phyloP scores from a whole-genome alignment of 768 basidiomycete species.

The Naematelia aurantialba region DNA sequence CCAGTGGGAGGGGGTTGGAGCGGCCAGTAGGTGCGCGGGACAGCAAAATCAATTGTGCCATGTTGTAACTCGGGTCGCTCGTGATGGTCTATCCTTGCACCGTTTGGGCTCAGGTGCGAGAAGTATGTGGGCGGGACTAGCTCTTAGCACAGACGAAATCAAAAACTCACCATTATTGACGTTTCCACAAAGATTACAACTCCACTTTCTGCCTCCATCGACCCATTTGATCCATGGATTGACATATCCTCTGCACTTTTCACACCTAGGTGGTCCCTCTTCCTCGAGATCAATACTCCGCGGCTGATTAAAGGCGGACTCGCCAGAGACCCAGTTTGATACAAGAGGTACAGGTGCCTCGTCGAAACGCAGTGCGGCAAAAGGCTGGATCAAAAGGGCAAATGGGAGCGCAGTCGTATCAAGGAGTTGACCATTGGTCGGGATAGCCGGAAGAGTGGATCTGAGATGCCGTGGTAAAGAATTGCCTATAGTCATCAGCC shows the following conservation, averaged over 20 bases:
- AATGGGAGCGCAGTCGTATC: constrained; percentile 79
- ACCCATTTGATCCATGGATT: constrained; percentile 90
- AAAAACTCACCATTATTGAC: constrained; percentile 73
- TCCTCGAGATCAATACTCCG: constrained; percentile 52
- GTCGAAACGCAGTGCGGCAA: constrained; percentile 64
- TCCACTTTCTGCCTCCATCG: constrained; percentile 78
- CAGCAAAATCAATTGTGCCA: constrained; percentile 87
- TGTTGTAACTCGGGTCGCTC: constrained; percentile 80
- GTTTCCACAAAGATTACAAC: constrained; percentile 82
- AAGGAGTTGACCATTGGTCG: constrained; percentile 71
- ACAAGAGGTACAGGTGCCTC: constrained; percentile 79
- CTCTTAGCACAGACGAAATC: not conserved
- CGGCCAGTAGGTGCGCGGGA: constrained; percentile 82
- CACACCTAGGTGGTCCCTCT: constrained; percentile 77
- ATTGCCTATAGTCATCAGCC: constrained; percentile 59
- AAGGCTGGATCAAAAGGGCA: constrained; percentile 80
- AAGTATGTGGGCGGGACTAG: constrained; percentile 78
- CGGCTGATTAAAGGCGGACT: constrained; percentile 33
- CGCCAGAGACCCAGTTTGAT: constrained; percentile 53
- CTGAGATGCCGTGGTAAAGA: constrained; percentile 87
- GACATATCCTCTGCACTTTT: constrained; percentile 78
- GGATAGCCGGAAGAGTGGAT: constrained; percentile 83
- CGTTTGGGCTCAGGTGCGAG: constrained; percentile 71
- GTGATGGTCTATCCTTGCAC: constrained; percentile 72
- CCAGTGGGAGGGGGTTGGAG: constrained; percentile 44